phyloP scores from a whole-genome alignment of 2,329 filamentous ascomycete genomes.

The Dactylellina cionopaga region DNA sequence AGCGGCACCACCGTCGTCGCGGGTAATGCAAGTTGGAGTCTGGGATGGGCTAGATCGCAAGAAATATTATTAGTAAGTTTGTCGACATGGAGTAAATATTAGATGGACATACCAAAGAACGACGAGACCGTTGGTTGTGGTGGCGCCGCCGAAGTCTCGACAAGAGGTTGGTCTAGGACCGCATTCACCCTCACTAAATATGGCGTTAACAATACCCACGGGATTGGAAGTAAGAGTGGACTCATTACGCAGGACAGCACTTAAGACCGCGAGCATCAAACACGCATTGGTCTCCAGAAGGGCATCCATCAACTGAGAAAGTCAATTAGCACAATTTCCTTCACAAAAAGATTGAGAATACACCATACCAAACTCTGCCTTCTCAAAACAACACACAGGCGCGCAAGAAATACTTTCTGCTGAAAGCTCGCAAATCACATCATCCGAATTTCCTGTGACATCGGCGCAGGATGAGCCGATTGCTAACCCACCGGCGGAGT shows the following conservation, averaged over 20 bases:
- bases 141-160: constrained; percentile 5
- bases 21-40: constrained; percentile 32
- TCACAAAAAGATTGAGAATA: background rate
- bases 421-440: constrained; percentile 26
- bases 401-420: constrained; percentile 29
- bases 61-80: background rate
- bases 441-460: constrained; percentile 39
- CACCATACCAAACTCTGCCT: constrained; percentile 20
- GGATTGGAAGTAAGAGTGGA: background rate
- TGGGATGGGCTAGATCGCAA: constrained; percentile 12
- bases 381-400: constrained; percentile 27
- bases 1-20: constrained; percentile 20
- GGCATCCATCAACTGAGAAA: constrained; percentile 47
- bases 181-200: background rate
- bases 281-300: constrained; percentile 25
- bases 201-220: background rate
- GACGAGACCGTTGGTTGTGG: background rate
- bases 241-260: constrained; percentile 41
- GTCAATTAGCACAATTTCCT: background rate
- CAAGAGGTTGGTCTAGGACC: constrained; percentile 33
- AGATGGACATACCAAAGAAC: constrained; percentile 15
- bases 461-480: constrained; percentile 16
- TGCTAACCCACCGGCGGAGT: background rate
- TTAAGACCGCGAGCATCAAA: constrained; percentile 11
- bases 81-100: background rate